Evolutionary conservation across 2,329 filamentous ascomycete genomes (phyloP), one percentile per base, ranked within the genome.

Genomic region (Ophiostoma pallidulum): DNA sequence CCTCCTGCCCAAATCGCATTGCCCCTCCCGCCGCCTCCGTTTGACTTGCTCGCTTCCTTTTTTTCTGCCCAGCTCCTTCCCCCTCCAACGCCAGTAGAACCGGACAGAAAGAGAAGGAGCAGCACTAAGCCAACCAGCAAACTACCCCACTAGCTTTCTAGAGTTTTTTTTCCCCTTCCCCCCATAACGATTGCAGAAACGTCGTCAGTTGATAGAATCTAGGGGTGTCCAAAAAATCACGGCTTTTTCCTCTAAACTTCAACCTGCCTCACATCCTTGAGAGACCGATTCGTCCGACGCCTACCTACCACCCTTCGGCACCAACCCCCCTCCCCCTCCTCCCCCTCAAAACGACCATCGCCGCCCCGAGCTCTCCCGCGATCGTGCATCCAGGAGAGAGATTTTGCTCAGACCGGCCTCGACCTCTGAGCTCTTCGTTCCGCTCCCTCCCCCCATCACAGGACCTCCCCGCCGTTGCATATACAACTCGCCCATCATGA

Each of bases 401-500:
- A n/a, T n/a, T n/a, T n/a, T n/a, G n/a, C n/a, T n/a, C n/a, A n/a
- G n/a, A n/a, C n/a, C n/a, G n/a, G n/a, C n/a, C n/a, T n/a, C n/a
- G n/a, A n/a, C n/a, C n/a, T n/a, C n/a, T n/a, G n/a, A n/a, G n/a
- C n/a, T n/a, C n/a, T n/a, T n/a, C n/a, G n/a, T n/a, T n/a, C n/a
- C n/a, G n/a, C n/a, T n/a, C 12, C 24, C 16, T 28, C 10, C 18
- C 26, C 16, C 28, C n/a, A n/a, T n/a, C n/a, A n/a, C n/a, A n/a
- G n/a, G n/a, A n/a, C 8, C 14, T 12, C 32, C 19, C 40, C 40
- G 16, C 35, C 22, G 26, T 32, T 26, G 29, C 38, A 41, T 24
- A 41, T 39, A 46, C 19, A 48, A 47, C 43, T 33, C 51, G 48
- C 41, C 46, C 51, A 55, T 39, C 41, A 57, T 57, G 55, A 55